Conservation (phyloP, 2,329 filamentous ascomycete species). For the Fusarium robinianum region DNA sequence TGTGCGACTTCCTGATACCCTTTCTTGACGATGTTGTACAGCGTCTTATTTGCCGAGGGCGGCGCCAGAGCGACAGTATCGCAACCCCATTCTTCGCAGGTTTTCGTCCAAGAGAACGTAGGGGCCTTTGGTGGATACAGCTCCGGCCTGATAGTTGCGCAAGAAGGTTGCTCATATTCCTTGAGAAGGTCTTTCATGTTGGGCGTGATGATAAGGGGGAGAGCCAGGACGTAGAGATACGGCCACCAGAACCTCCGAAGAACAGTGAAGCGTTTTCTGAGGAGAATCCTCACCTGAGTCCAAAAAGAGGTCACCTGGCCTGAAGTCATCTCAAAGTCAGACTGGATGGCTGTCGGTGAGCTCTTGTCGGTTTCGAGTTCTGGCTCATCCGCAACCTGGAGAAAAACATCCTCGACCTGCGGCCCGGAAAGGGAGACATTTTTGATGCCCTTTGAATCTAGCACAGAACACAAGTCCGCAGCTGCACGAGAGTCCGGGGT, state of each 20-base stretch:
- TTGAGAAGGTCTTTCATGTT: conserved; percentile 73
- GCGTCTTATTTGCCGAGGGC: conserved; percentile 40
- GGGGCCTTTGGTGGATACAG: conserved; percentile 2
- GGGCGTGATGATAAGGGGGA: conserved; percentile 75
- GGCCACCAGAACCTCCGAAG: conserved; percentile 76
- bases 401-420: conserved; percentile 42
- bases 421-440: conserved; percentile 40
- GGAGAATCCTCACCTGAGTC: conserved; percentile 69
- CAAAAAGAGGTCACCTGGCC: conserved; percentile 21
- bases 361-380: conserved; percentile 8
- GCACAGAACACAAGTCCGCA: conserved; percentile 42
- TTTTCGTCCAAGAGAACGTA: conserved; percentile 40
- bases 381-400: conserved; percentile 34
- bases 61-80: conserved; percentile 19
- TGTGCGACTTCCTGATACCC: conserved; percentile 11
- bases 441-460: conserved; percentile 54
- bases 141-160: conserved; percentile 41
- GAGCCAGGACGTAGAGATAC: conserved; percentile 70
- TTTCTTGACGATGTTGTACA: conserved; percentile 13
- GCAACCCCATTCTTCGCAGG: conserved; percentile 44
- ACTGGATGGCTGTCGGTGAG: neutral
- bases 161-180: conserved; percentile 53
- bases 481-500: conserved; percentile 46
- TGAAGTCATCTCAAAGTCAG: conserved; percentile 11
- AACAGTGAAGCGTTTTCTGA: conserved; percentile 73